Conservation (phyloP, 768 basidiomycete genomes). For the Mycena epipterygia region DNA sequence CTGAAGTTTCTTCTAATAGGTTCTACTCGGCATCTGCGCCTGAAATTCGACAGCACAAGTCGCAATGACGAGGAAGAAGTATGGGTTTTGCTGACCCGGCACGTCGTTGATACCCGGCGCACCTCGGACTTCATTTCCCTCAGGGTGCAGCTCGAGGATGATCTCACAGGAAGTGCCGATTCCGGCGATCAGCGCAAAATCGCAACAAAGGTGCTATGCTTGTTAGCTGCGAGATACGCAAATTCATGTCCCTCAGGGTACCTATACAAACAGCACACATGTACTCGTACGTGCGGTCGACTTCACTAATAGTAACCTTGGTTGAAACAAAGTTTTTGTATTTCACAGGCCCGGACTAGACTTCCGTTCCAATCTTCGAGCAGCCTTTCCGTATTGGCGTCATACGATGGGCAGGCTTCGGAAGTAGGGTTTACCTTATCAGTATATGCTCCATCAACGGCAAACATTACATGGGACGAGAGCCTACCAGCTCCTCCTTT, state of each 20-base stretch:
- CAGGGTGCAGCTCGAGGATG: constrained; percentile 63
- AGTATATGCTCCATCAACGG: constrained; percentile 61
- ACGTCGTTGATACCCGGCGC: constrained; percentile 71
- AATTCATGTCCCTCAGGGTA: constrained; percentile 50
- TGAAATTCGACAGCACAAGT: constrained; percentile 51
- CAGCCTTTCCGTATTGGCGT: constrained; percentile 67
- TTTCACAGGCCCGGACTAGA: constrained; percentile 50
- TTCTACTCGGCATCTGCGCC: constrained; percentile 55
- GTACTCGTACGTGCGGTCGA: constrained; percentile 51
- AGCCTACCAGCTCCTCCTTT: constrained; percentile 53
- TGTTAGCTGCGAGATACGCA: neutral
- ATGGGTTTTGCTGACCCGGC: constrained; percentile 87
- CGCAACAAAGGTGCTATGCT: constrained; percentile 52
- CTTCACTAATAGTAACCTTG: neutral
- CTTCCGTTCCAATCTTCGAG: constrained; percentile 55
- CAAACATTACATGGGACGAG: constrained; percentile 63
- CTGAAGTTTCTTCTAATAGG: constrained; percentile 40
- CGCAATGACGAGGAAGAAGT: constrained; percentile 61
- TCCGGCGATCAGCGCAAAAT: constrained; percentile 47
- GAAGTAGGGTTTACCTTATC: constrained; percentile 80
- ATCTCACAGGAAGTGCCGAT: constrained; percentile 42
- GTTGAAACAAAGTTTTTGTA: neutral
- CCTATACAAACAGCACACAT: constrained; percentile 68
- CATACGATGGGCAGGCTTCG: constrained; percentile 75
- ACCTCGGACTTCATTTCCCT: constrained; percentile 80